Evolutionary conservation across 441 rosid species (phyloP), one percentile per base, ranked within the genome.

Genomic region (Pelargonium cotyledonis): DNA sequence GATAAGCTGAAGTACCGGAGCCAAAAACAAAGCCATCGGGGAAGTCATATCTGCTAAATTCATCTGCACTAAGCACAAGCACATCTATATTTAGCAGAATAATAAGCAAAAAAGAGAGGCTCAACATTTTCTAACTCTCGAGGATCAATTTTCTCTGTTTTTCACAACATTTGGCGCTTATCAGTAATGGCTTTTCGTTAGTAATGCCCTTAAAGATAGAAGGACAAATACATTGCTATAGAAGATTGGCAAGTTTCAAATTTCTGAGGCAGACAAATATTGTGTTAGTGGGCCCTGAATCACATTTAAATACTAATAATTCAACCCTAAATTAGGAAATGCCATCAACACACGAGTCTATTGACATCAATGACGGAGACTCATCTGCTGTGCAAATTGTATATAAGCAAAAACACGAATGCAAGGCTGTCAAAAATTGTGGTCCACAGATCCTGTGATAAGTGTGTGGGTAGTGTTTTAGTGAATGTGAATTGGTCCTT

Each of bases 1-100:
- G 92, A 79, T 84, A 89, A 72, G 95, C 90, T 38, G 92, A 84
- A 58, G 79, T 76, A 49, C 74, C 85, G 3, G 95, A 75, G 66
- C 92, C 92, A 62, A 89, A 89, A 4, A 82, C 66, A 40, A 87
- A 87, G 19, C 67, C 85, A 11, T 78, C 53, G 5, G 90, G 89
- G 76, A 87, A 89, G 64, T 82, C 85, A 1, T 74, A 62, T 72
- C 76, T 83, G 73, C 77, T 87, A 43, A 76, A 82, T 43, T 70
- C 55, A 23, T 80, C 78, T 43, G 69, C 74, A 11, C 73, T 35
- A 41, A 29, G 41, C 6, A 71, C 75, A 18, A 58, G 8, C 0
- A 43, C 72, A 55, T 65, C 69, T 5, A 70, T 47, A 65, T 51
- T 57, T 12, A 79, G 75, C 60, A 74, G 61, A 58, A 66, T 49